Conservation (phyloP, 2,329 filamentous ascomycete genomes). For the Sclerotinia borealis region DNA sequence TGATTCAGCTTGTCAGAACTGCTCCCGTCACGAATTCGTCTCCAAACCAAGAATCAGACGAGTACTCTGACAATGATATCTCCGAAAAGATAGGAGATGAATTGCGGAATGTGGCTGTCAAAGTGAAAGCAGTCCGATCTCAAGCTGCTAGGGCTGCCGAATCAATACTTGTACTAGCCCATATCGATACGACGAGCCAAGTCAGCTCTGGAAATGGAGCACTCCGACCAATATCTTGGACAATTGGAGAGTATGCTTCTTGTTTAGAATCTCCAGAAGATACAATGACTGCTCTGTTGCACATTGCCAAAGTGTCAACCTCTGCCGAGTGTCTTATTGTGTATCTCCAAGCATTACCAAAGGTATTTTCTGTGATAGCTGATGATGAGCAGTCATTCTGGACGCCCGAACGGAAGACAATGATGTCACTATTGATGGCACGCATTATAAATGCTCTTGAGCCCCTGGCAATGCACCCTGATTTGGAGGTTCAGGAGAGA, state of each 20-base stretch:
- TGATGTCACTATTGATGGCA: conserved; percentile 70
- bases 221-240: conserved; percentile 72
- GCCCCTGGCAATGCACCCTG: conserved; percentile 71
- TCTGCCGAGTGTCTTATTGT: conserved; percentile 63
- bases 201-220: conserved; percentile 58
- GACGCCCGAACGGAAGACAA: conserved; percentile 67
- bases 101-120: conserved; percentile 82
- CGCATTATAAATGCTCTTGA: conserved; percentile 79
- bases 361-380: conserved; percentile 71
- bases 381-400: conserved; percentile 60
- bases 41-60: conserved; percentile 14
- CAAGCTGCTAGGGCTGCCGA: conserved; percentile 82
- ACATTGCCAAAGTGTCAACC: conserved; percentile 50
- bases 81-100: conserved; percentile 75
- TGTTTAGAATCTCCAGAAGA: conserved; percentile 64
- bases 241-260: conserved; percentile 82
- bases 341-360: conserved; percentile 77
- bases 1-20: conserved; percentile 77
- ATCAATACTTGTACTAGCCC: conserved; percentile 58
- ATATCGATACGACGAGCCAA: conserved; percentile 45
- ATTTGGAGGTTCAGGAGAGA: conserved; percentile 89
- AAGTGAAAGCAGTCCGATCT: conserved; percentile 75
- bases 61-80: conserved; percentile 36
- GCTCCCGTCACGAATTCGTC: conserved; percentile 45
- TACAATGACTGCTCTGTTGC: conserved; percentile 67